A percentile compares a stretch with the other conserved stretches of the same genome.
phyloP scores from a whole-genome alignment of 768 basidiomycete species.

The Naganishia kalamii region DNA sequence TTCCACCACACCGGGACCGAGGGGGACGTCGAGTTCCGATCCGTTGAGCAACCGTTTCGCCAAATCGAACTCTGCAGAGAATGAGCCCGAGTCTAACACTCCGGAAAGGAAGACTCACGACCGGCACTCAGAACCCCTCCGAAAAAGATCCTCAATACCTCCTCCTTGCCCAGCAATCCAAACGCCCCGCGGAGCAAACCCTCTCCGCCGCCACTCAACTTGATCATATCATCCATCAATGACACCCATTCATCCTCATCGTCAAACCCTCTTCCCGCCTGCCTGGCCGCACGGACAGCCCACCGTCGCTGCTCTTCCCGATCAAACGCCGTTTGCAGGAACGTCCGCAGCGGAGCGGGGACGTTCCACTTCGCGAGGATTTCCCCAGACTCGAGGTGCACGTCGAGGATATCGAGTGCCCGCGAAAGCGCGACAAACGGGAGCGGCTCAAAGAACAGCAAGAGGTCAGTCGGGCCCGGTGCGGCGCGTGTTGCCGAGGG shows the following conservation, averaged over 20 bases:
- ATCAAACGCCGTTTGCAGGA: conserved; percentile 68
- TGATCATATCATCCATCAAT: conserved; percentile 83
- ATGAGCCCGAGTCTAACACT: background rate
- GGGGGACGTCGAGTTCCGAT: conserved; percentile 50
- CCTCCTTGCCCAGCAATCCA: conserved; percentile 62
- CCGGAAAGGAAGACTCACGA: conserved; percentile 56
- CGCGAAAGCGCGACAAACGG: conserved; percentile 67
- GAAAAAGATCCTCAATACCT: conserved; percentile 76
- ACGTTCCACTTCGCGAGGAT: conserved; percentile 82
- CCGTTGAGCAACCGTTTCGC: conserved; percentile 58
- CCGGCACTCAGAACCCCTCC: conserved; percentile 71
- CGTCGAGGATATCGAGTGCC: conserved; percentile 81
- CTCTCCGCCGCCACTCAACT: conserved; percentile 61
- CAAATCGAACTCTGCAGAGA: conserved; percentile 26
- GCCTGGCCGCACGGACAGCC: conserved; percentile 15
- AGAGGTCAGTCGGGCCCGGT: conserved; percentile 61
- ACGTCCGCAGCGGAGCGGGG: conserved; percentile 78
- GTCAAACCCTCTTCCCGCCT: conserved; percentile 15
- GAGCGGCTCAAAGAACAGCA: conserved; percentile 75
- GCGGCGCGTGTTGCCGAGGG: conserved; percentile 60
- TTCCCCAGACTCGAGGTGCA: conserved; percentile 90
- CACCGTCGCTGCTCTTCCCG: conserved; percentile 58
- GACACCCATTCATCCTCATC: conserved; percentile 71
- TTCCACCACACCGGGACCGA: conserved; percentile 58
- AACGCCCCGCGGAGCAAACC: conserved; percentile 68